phyloP scores from a whole-genome alignment of 179 eudicot species.

The Beta macrorhiza region DNA sequence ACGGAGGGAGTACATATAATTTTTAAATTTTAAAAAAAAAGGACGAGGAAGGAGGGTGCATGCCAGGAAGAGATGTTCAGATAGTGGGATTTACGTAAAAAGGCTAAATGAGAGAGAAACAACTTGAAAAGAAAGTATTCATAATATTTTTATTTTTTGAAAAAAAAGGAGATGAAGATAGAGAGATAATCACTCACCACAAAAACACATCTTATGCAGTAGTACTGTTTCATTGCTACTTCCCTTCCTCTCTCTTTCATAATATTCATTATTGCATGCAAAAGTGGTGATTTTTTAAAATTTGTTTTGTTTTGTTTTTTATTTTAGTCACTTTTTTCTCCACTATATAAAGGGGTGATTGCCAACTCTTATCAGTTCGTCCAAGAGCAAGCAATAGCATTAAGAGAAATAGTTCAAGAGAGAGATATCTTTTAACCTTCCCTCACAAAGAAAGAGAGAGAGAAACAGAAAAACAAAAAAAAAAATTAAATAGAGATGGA shows the following conservation, averaged over 20 bases:
- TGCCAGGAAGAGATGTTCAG: conserved; percentile 1
- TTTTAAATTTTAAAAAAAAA: background rate
- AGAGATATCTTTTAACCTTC: background rate
- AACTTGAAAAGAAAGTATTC: conserved; percentile 20
- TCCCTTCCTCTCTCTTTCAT: background rate
- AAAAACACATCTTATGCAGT: conserved; percentile 12
- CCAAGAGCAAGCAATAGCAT: conserved; percentile 23
- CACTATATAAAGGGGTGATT: conserved; percentile 35
- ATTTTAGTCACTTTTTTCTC: conserved; percentile 19
- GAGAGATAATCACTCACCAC: conserved; percentile 26
- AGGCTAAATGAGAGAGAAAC: conserved; percentile 23
- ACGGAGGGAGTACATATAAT: no score
- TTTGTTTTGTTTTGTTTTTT: background rate
- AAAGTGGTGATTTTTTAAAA: conserved; percentile 15
- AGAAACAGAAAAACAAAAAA: background rate
- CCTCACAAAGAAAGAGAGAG: background rate
- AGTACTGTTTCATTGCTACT: conserved; percentile 9
- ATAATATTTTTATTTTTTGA: background rate
- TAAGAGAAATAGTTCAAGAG: background rate
- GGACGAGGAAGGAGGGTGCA: conserved; percentile 2
- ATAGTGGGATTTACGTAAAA: conserved; percentile 31
- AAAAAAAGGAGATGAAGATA: background rate
- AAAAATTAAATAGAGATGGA: conserved; percentile 23
- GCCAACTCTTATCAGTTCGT: conserved; percentile 25
- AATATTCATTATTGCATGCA: conserved; percentile 28